Evolutionary conservation across 2,329 filamentous ascomycete genomes (phyloP).

Genomic region (Neophaeococcomyces aloes): DNA sequence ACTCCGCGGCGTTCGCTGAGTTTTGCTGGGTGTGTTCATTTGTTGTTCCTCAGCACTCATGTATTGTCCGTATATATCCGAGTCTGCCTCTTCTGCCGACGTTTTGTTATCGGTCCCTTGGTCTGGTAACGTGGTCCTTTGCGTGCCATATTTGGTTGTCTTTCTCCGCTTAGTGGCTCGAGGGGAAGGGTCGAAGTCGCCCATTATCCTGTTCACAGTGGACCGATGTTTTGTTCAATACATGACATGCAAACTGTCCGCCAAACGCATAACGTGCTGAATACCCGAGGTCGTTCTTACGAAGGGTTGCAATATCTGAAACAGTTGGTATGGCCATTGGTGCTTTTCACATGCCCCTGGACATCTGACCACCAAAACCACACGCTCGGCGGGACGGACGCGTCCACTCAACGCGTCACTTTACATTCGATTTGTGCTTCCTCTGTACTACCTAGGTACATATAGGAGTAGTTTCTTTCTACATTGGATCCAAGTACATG

Average conservation of each 20-base stretch:
- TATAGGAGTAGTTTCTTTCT: too few relatives aligned
- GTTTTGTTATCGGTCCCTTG: not conserved
- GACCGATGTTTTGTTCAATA: not conserved
- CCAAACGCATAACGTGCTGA: constrained; percentile 10
- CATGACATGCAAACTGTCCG: constrained; percentile 11
- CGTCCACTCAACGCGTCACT: too few relatives aligned
- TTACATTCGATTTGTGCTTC: too few relatives aligned
- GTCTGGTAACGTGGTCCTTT: constrained; percentile 11
- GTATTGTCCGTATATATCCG: not conserved
- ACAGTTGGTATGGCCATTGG: too few relatives aligned
- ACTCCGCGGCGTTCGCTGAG: too few relatives aligned
- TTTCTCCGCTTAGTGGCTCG: constrained; percentile 18
- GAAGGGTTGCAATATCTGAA: not conserved
- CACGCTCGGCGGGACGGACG: too few relatives aligned
- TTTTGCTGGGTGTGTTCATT: too few relatives aligned
- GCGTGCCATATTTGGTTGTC: constrained; percentile 16
- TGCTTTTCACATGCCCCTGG: too few relatives aligned
- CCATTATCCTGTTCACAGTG: not conserved
- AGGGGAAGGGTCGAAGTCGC: constrained; percentile 14
- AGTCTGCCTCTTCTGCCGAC: not conserved
- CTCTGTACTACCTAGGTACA: too few relatives aligned
- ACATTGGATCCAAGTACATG: too few relatives aligned
- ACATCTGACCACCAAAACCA: too few relatives aligned
- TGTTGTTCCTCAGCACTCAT: too few relatives aligned
- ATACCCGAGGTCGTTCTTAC: not conserved